phyloP scores from a whole-genome alignment of 371 early-diverging fungal genomes.

The Apophysomyces ossiformis region DNA sequence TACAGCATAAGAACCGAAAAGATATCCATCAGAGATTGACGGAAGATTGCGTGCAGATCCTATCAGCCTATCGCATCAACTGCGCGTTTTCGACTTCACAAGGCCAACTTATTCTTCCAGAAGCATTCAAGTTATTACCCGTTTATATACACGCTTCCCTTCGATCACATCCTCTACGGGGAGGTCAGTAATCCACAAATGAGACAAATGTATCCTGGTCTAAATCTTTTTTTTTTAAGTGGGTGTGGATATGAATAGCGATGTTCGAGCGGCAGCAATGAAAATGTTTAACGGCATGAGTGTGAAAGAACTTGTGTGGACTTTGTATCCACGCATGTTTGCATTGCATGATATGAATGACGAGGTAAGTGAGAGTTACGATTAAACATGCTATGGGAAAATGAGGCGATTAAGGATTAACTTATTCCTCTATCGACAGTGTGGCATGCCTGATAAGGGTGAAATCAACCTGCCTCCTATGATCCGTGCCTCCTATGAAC shows the following conservation, averaged over 20 bases:
- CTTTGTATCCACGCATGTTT: slow-evolving; percentile 88
- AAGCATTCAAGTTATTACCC: slow-evolving; percentile 95
- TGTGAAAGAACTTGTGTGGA: slow-evolving; percentile 73
- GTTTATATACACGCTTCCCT: slow-evolving; percentile 84
- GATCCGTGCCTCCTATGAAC: slow-evolving; percentile 80
- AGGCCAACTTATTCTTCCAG: slow-evolving; percentile 96
- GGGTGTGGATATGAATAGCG: slow-evolving; percentile 69
- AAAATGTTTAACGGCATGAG: slow-evolving; percentile 74
- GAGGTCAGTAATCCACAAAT: slow-evolving; percentile 41
- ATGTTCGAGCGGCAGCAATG: slow-evolving; percentile 82
- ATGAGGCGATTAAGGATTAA: not conserved
- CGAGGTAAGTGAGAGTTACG: slow-evolving; percentile 46
- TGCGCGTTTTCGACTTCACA: slow-evolving; percentile 89
- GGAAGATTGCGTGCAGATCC: slow-evolving; percentile 85
- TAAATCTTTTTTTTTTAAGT: slow-evolving; percentile 22
- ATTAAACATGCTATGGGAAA: not conserved
- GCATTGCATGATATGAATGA: slow-evolving; percentile 66
- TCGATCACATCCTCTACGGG: slow-evolving; percentile 79
- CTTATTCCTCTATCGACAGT: slow-evolving; percentile 18
- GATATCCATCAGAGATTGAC: slow-evolving; percentile 85
- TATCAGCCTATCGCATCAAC: slow-evolving; percentile 91
- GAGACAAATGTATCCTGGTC: not conserved
- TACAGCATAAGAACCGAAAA: slow-evolving; percentile 70
- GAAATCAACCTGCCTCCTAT: slow-evolving; percentile 64
- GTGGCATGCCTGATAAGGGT: slow-evolving; percentile 45